Evolutionary conservation across 768 basidiomycete genomes (phyloP).

Genomic region (Mycena alexandri): DNA sequence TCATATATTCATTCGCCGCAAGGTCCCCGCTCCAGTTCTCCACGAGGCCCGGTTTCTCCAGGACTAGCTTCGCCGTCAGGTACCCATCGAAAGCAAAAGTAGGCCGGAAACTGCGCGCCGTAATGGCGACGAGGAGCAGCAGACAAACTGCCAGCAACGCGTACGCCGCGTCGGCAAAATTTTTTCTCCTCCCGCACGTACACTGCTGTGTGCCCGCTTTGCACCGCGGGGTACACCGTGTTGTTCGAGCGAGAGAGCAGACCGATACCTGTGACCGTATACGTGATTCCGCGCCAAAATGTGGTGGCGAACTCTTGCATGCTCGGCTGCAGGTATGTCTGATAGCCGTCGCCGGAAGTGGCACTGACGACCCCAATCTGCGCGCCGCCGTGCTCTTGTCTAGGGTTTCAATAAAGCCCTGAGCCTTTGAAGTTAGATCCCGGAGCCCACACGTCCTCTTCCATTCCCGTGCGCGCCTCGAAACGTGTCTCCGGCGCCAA

Average conservation of each 20-base stretch:
- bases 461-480: too few species aligned
- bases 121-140: slow-evolving; percentile 18
- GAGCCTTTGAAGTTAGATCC: not conserved
- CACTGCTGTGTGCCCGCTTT: slow-evolving; percentile 19
- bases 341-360: not conserved
- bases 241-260: slow-evolving; percentile 28
- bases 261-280: slow-evolving; percentile 26
- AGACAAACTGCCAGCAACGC: slow-evolving; percentile 26
- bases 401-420: not conserved
- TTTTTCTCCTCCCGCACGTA: slow-evolving; percentile 14
- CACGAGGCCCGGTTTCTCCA: slow-evolving; percentile 20
- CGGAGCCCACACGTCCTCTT: not conserved
- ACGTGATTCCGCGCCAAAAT: slow-evolving; percentile 32
- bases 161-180: slow-evolving; percentile 20
- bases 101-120: slow-evolving; percentile 29
- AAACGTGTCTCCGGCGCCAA: too few species aligned
- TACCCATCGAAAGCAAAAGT: slow-evolving; percentile 33
- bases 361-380: slow-evolving; percentile 10
- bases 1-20: slow-evolving; percentile 4
- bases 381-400: not conserved
- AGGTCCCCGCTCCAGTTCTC: slow-evolving; percentile 15
- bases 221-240: slow-evolving; percentile 24
- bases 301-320: slow-evolving; percentile 18
- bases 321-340: slow-evolving; percentile 19
- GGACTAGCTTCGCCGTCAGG: slow-evolving; percentile 27